phyloP scores from a whole-genome alignment of 768 basidiomycete species.

The Leccinellum albellum region DNA sequence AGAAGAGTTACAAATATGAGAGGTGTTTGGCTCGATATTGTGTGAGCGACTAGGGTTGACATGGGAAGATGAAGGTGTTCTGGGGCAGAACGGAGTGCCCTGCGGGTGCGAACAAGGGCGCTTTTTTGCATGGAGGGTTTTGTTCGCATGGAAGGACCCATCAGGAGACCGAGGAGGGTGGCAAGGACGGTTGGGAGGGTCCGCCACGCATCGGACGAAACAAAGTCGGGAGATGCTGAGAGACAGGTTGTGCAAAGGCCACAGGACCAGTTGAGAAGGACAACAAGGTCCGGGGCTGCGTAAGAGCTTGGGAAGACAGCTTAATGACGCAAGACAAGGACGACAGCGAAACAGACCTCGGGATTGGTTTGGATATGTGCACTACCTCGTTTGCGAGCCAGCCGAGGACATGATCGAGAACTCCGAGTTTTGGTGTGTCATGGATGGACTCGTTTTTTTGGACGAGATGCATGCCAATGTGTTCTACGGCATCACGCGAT shows the following conservation, averaged over 20 bases:
- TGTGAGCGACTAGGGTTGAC: conserved; percentile 45
- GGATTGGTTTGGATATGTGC: conserved; percentile 48
- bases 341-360: conserved; percentile 46
- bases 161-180: conserved; percentile 52
- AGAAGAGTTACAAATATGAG: conserved; percentile 49
- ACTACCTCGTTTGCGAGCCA: conserved; percentile 73
- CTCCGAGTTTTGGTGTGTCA: conserved; percentile 47
- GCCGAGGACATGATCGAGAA: conserved; percentile 67
- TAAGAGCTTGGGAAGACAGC: conserved; percentile 37
- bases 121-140: conserved; percentile 62
- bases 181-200: conserved; percentile 55
- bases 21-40: conserved; percentile 47
- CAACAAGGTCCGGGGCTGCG: conserved; percentile 59
- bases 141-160: conserved; percentile 47
- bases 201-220: conserved; percentile 46
- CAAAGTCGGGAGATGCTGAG: conserved; percentile 41
- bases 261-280: conserved; percentile 70
- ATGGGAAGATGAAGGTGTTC: conserved; percentile 49
- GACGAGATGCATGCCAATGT: conserved; percentile 61
- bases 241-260: conserved; percentile 55
- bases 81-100: conserved; percentile 66
- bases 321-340: not conserved
- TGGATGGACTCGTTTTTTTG: conserved; percentile 52
- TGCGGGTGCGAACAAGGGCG: conserved; percentile 55
- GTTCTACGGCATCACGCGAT: conserved; percentile 71